phyloP scores from a whole-genome alignment of 305 asterid species.

The Euphrasia arctica region DNA sequence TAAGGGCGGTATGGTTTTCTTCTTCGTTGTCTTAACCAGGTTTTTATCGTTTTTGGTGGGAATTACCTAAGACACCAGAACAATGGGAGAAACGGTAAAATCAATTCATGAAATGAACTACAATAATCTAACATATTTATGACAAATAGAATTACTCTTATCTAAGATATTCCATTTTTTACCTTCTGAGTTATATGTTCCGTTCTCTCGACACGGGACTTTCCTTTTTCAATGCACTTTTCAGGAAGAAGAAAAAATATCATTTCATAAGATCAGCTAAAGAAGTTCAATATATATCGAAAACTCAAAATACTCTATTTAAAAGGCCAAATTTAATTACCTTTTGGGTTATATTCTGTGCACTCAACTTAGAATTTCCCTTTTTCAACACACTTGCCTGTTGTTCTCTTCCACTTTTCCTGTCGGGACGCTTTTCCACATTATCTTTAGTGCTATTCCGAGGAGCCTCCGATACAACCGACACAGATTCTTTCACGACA shows the following conservation, averaged over 20 bases:
- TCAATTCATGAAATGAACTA: not conserved
- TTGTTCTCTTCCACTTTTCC: conserved; percentile 28
- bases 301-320: not conserved
- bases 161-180: not conserved
- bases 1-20: conserved; percentile 45
- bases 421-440: conserved; percentile 33
- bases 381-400: conserved; percentile 31
- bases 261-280: conserved; percentile 7
- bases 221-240: not conserved
- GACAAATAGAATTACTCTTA: not conserved
- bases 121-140: not conserved
- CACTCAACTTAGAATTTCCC: conserved; percentile 36
- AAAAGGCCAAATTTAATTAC: conserved; percentile 29
- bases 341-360: conserved; percentile 44
- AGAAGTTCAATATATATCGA: not conserved
- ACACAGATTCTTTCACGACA: conserved; percentile 30
- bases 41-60: conserved; percentile 43
- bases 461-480: conserved; percentile 32
- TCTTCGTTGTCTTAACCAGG: conserved; percentile 29
- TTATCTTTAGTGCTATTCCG: conserved; percentile 28
- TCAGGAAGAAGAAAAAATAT: not conserved
- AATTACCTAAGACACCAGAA: conserved; percentile 44
- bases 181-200: too few species aligned
- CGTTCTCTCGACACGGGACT: too few species aligned
- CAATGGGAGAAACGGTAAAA: not conserved